phyloP scores from a whole-genome alignment of 192 early-diverging fungal genomes.

The Neocallimastix lanati region DNA sequence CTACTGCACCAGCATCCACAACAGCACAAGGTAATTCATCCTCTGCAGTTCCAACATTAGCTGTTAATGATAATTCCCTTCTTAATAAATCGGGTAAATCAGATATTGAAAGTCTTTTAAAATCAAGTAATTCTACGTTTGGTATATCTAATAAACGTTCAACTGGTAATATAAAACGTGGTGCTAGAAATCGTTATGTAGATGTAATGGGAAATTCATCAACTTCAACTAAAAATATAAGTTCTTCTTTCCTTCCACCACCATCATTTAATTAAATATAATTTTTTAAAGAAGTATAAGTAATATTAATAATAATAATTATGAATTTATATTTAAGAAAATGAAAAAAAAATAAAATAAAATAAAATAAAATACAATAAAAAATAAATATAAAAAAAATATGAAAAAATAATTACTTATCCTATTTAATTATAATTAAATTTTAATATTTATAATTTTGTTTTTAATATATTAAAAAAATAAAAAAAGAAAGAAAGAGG shows the following conservation, averaged over 20 bases:
- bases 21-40: slow-evolving; percentile 4
- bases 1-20: slow-evolving; percentile 1
- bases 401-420: too few species aligned
- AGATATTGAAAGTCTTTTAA: not conserved
- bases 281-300: too few species aligned
- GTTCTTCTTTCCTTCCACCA: not conserved
- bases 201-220: not conserved
- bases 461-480: too few species aligned
- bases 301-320: too few species aligned
- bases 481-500: too few species aligned
- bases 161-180: not conserved
- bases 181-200: not conserved
- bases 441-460: too few species aligned
- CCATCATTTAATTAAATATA: not conserved
- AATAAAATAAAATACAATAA: too few species aligned
- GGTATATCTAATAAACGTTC: not conserved
- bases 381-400: too few species aligned
- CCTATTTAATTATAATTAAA: too few species aligned
- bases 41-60: not conserved
- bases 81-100: not conserved
- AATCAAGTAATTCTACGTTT: not conserved
- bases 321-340: too few species aligned
- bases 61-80: not conserved
- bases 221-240: not conserved
- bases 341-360: too few species aligned